Conservation (phyloP, 805 yeast species). For the Kockiozyma suomiensis region DNA sequence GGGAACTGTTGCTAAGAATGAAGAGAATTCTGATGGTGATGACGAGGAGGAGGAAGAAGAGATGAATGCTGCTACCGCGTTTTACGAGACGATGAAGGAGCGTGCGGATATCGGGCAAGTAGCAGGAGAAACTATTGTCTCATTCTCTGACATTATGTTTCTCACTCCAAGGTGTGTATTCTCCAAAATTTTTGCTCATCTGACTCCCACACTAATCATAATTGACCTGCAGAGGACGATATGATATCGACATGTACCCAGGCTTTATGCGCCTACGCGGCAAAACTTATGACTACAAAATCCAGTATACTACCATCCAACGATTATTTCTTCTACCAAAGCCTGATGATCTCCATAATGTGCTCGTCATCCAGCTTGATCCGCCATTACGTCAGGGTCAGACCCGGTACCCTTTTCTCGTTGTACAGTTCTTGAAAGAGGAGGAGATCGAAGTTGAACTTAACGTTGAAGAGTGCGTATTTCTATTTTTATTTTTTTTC, state of each 20-base stretch:
- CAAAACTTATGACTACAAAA: constrained; percentile 95
- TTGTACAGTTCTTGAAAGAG: constrained; percentile 83
- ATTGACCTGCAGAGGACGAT: constrained; percentile 80
- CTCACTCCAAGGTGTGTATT: constrained; percentile 64
- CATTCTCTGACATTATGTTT: constrained; percentile 87
- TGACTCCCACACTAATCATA: neutral
- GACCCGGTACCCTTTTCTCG: constrained; percentile 90
- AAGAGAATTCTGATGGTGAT: constrained; percentile 42
- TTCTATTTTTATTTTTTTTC: neutral
- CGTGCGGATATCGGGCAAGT: constrained; percentile 93
- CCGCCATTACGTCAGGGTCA: constrained; percentile 99
- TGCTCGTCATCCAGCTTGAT: constrained; percentile 85
- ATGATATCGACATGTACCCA: constrained; percentile 92
- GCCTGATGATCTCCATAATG: constrained; percentile 89
- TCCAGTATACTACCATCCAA: constrained; percentile 86
- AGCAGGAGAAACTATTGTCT: constrained; percentile 91
- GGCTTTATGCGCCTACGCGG: constrained; percentile 89
- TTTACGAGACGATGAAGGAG: constrained; percentile 89
- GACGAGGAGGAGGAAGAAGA: constrained; percentile 48
- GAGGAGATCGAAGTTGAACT: constrained; percentile 91
- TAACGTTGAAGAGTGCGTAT: constrained; percentile 63
- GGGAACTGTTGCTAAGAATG: constrained; percentile 64
- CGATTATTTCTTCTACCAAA: constrained; percentile 90
- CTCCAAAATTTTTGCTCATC: neutral
- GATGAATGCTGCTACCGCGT: constrained; percentile 75